Percentiles rank a stretch among this genome's conserved stretches.
Conservation (phyloP, 331 rosid genomes). For the Malus hybrid region DNA sequence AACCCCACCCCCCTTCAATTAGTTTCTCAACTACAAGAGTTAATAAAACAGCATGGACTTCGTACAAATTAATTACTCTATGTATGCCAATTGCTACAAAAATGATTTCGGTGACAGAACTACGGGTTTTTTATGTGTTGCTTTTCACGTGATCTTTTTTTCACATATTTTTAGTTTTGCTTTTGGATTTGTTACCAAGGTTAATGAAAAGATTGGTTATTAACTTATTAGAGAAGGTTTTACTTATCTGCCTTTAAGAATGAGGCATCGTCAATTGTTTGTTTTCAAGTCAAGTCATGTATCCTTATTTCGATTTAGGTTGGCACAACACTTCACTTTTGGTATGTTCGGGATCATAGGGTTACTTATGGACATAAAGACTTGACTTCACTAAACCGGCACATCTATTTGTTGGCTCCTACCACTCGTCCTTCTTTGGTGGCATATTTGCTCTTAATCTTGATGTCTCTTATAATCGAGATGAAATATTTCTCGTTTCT, state of each 20-base stretch:
- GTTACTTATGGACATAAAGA: no score
- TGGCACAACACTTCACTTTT: neutral
- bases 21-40: neutral
- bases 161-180: no score
- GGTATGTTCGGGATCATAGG: accelerated
- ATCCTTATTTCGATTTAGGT: no score
- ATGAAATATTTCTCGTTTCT: no score
- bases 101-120: neutral
- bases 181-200: no score
- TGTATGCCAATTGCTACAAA: neutral
- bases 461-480: neutral
- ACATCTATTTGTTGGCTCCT: neutral
- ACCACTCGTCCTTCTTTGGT: neutral
- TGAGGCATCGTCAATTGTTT: no score
- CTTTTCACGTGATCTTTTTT: no score
- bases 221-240: no score
- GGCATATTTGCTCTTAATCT: neutral
- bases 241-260: neutral
- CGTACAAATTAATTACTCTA: neutral
- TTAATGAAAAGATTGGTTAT: no score
- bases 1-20: neutral
- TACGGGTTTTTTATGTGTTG: no score
- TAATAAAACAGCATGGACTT: neutral
- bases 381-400: neutral
- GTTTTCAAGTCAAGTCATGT: no score